These are phyloP conservation scores for Xylariaceae sp. DNA, from an alignment of 2,329 filamentous ascomycete genomes.

Conservation along the genomic window DNA sequence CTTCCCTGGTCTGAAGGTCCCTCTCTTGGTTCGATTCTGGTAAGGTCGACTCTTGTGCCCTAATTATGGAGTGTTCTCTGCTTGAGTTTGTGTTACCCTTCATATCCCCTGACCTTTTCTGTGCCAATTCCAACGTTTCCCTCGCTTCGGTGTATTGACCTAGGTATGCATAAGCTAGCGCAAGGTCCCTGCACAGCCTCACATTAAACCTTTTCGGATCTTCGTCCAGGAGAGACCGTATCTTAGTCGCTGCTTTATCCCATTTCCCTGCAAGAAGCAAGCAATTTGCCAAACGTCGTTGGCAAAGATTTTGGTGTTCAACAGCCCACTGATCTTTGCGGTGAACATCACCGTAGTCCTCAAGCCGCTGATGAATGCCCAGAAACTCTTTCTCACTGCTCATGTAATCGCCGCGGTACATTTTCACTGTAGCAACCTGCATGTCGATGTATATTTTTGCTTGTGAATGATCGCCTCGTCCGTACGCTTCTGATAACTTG, in stretches of 20 bases:
- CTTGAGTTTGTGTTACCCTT: too few species aligned
- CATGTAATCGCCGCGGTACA: not conserved
- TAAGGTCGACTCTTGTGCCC: too few species aligned
- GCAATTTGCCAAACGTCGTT: not conserved
- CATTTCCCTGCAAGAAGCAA: not conserved
- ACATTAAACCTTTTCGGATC: not conserved
- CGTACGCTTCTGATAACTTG: not conserved
- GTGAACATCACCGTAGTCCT: not conserved
- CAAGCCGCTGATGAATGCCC: not conserved
- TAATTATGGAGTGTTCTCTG: too few species aligned
- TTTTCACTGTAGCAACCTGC: not conserved
- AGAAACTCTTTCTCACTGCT: not conserved
- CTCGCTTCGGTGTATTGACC: not conserved
- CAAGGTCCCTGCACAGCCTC: not conserved
- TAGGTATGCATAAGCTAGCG: not conserved
- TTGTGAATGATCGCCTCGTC: not conserved
- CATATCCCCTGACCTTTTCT: too few species aligned
- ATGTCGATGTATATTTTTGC: not conserved
- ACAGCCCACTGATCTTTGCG: not conserved
- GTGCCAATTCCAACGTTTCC: not conserved
- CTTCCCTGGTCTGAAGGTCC: not conserved
- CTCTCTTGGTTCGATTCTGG: too few species aligned
- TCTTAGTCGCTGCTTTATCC: not conserved
- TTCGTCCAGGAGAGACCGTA: not conserved
- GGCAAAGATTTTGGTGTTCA: not conserved